Base-by-base conservation (phyloP, 495 filamentous ascomycete species). In the Sphaerosporella brunnea region DNA sequence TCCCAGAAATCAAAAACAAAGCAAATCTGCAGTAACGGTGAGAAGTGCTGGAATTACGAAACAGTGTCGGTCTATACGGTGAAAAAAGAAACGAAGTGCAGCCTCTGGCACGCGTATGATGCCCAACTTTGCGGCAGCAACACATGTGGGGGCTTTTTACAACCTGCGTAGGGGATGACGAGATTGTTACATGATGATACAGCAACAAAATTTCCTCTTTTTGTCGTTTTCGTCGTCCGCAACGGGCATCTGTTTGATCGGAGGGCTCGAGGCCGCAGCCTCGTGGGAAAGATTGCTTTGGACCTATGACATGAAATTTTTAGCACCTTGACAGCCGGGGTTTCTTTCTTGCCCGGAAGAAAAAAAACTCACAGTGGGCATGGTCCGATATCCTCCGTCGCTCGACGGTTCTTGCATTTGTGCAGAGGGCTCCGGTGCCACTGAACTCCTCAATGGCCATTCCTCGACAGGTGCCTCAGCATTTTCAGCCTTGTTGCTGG, bases 371-470 rank as follows among this genome's bases (percentile, higher is more conserved):
- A 60, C 57, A 44, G 34, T 56, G 23, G 56, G 52, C 42, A 60
- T 51, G 8, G 38, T 52, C 40, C 44, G 56, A n/a, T 60, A 60
- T 18, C 57, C 56, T 15, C 41, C 56, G 45, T 56, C n/a, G 25
- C 23, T 37, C 38, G 50, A 19, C 51, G 34, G 23, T 2, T 13
- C 15, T 16, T 16, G 7, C 19, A n/a, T 38, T 37, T 1, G 35
- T 39, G 43, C 28, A 11, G 48, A 35, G 23, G 20, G 39, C 15
- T 26, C 25, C 32, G 52, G 15, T 39, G 55, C 21, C 32, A 48
- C 11, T 39, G 55, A 48, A 28, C 52, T 55, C 30, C 47, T 59
- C 25, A 60, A 40, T 19, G 57, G 57, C 57, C 57, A 60, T 44
- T 52, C 50, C 15, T 37, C 23, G 15, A 23, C 26, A 30, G 7